phyloP scores from a whole-genome alignment of 345 rosid genomes.

The Isatis tinctoria region DNA sequence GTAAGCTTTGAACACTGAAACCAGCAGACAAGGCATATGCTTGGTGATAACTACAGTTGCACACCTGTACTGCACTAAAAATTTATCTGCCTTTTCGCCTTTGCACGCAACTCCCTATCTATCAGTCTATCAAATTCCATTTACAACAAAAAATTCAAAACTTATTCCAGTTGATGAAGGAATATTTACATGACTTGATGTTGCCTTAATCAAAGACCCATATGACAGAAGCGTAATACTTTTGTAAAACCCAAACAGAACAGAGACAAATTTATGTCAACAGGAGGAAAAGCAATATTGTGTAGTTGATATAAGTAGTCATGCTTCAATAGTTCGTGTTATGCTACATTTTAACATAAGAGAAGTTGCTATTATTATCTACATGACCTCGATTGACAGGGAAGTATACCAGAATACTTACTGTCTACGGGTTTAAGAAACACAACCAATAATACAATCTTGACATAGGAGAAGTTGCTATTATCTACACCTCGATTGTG shows the following conservation, averaged over 20 bases:
- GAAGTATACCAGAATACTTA: slow-evolving; percentile 7
- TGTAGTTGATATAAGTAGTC: background rate
- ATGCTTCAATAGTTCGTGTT: background rate
- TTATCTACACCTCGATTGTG: background rate
- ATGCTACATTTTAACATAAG: background rate
- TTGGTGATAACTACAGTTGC: slow-evolving; percentile 31
- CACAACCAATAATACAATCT: background rate
- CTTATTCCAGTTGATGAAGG: slow-evolving; percentile 17
- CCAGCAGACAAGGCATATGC: slow-evolving; percentile 35
- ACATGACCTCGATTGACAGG: background rate
- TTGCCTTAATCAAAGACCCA: background rate
- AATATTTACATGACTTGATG: slow-evolving; percentile 22
- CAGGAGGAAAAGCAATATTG: background rate
- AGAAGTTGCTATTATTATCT: slow-evolving; percentile 1
- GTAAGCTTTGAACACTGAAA: slow-evolving; percentile 20
- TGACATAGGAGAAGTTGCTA: background rate
- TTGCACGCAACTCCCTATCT: slow-evolving; percentile 34
- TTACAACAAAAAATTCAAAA: background rate
- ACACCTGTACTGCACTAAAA: slow-evolving; percentile 25
- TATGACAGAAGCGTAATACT: background rate
- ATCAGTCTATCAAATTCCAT: slow-evolving; percentile 20
- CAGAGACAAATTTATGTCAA: background rate
- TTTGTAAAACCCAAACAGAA: background rate
- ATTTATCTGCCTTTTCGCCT: slow-evolving; percentile 17
- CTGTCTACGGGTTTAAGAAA: background rate